Evolutionary conservation across 2,329 filamentous ascomycete species (phyloP), one percentile per base, ranked within the genome.

Genomic region (Biscogniauxia marginata): DNA sequence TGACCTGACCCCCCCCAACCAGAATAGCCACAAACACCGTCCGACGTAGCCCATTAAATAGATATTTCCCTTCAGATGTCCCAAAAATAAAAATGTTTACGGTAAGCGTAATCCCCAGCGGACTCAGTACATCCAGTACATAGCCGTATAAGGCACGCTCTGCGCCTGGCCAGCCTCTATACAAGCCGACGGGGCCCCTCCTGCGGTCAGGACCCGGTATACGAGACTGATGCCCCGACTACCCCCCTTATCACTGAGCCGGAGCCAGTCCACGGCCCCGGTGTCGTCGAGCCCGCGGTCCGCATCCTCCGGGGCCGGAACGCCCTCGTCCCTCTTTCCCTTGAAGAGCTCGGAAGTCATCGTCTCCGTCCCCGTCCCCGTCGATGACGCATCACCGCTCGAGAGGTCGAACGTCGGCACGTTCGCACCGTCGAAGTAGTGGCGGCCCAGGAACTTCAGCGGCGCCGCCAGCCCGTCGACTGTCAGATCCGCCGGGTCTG

Each of bases 361-460:
- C n/a, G n/a, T n/a, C n/a, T n/a, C n/a, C n/a, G n/a, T n/a, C n/a
- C n/a, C n/a, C n/a, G n/a, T n/a, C n/a, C n/a, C n/a, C 63, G 75
- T 70, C 24, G 71, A 66, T 34, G 68, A 65, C 43, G 71, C 67
- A 6, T 65, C 69, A 50, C 72, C 67, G 68, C 49, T 44, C 19
- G 56, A 50, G 39, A 90, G 75, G 56, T 83, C 77, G 68, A 90
- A 91, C 11, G 78, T 84, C 1, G 88, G 88, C 0, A 75, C 71
- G 59, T 79, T 73, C 46, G 66, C 60, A 48, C 60, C 58, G 71
- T 80, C 81, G 77, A 91, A 91, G 79, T 78, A 89, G 77, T 91
- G 88, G 64, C 84, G 79, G 24, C 88, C 88, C 13, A 86, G 68
- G 64, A 80, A 78, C 49, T 73, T 71, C 5, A 81, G 56, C 1